A percentile compares a stretch with the other conserved stretches of the same genome.
These are phyloP conservation scores for Volutella citrinella DNA, from an alignment of 2,329 filamentous ascomycete genomes.

Conservation along the genomic window DNA sequence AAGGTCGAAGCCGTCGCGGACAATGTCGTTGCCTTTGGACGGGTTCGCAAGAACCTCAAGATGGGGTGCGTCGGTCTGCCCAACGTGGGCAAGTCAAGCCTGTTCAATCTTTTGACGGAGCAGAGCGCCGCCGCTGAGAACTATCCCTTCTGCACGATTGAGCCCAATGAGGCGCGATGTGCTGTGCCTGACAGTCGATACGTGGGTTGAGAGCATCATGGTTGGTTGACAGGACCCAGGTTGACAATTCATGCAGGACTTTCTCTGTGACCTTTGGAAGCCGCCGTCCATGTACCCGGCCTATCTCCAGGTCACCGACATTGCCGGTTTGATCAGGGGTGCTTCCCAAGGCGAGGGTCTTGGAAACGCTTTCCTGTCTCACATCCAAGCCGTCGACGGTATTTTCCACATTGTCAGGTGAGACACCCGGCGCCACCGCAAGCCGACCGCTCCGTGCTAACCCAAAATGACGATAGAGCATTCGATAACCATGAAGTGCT, in stretches of 20 bases:
- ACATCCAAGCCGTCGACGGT: constrained; percentile 45
- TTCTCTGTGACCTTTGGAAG: constrained; percentile 43
- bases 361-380: constrained; percentile 43
- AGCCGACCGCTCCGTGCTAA: constrained; percentile 7
- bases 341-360: constrained; percentile 42
- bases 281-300: constrained; percentile 44
- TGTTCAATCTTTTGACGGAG: constrained; percentile 45
- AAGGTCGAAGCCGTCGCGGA: constrained; percentile 37
- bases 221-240: constrained; percentile 8
- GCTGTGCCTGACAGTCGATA: constrained; percentile 42
- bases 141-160: constrained; percentile 46
- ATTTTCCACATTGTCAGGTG: constrained; percentile 44
- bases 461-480: constrained; percentile 24
- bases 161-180: constrained; percentile 45
- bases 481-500: constrained; percentile 44
- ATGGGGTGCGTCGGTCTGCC: constrained; percentile 46
- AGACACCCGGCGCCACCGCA: background rate
- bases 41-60: constrained; percentile 43
- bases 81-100: constrained; percentile 43
- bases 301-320: constrained; percentile 43
- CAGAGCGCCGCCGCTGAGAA: constrained; percentile 44
- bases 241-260: constrained; percentile 31
- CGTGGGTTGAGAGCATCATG: constrained; percentile 27
- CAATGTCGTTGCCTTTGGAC: constrained; percentile 44
- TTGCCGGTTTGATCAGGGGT: constrained; percentile 43